Base-by-base conservation (phyloP, 441 rosid species). In the Euphorbia schlechtendalii region DNA sequence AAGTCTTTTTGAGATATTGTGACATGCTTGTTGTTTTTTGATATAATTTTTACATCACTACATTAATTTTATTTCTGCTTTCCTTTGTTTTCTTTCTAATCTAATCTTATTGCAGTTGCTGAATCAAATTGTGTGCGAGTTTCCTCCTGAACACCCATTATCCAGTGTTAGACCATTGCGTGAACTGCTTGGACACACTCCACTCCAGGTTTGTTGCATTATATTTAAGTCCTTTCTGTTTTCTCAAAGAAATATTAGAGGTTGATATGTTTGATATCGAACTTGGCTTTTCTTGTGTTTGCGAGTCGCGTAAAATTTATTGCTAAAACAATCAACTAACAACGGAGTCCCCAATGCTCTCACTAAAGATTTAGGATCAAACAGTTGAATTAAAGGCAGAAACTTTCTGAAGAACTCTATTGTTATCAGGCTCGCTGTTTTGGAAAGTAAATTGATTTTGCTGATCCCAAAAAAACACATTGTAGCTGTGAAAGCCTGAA, bases 131-230 rank as follows among this genome's bases (percentile, higher is more conserved):
- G 95, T 90, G 3, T 93, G 99, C 0, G 99, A 93, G 82, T 89
- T 93, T 76, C 97, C 99, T 46, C 93, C 97, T 17, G 99, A 93
- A 68, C 99, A 93, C 71, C 99, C 96, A 0, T 74, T 93, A 67
- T 80, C 99, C 68, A 87, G 64, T 65, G 84, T 74, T 63, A 82
- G 91, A 81, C 99, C 99, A 65, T 81, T 93, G 65, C 95, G 96
- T 15, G 99, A 93, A 77, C 80, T 90, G 63, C 97, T 90, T 53
- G 99, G 99, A 59, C 98, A 93, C 75, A 93, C 97, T 61, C 98
- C 97, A 17, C 75, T 90, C 59, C 97, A 93, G 97, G 97, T 93
- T 65, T 57, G 73, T 70, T 62, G 36, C 73, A 63, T 36, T 66
- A 54, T 32, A 32, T 32, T 32, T 32, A 4, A 46, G 21, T 2